A percentile compares a stretch with the other conserved stretches of the same genome.
These are phyloP conservation scores for Castanopsis chinensis DNA, from an alignment of 306 rosid genomes.

Conservation along the genomic window DNA sequence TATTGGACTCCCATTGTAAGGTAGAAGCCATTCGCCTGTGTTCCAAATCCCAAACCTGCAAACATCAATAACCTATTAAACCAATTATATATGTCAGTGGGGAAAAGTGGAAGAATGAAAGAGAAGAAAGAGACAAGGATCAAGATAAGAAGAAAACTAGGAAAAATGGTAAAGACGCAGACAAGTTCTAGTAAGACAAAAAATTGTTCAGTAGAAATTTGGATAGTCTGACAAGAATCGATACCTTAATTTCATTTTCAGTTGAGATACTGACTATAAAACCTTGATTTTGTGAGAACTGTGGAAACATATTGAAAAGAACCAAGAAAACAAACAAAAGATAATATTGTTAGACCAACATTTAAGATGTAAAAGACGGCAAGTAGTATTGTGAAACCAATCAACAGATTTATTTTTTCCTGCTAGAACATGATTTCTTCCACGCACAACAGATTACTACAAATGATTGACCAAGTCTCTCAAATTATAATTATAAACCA, in stretches of 20 bases:
- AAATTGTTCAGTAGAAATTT: conserved; percentile 13
- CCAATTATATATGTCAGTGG: conserved; percentile 19
- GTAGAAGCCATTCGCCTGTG: conserved; percentile 61
- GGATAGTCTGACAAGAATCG: neutral
- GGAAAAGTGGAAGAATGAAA: neutral
- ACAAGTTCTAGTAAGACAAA: conserved; percentile 8
- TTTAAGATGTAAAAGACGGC: neutral
- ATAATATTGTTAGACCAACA: neutral
- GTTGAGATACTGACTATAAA: conserved; percentile 71
- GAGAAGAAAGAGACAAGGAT: conserved; percentile 9
- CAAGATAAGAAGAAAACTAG: conserved; percentile 5
- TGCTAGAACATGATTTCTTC: too few species aligned
- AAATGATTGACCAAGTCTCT: too few species aligned
- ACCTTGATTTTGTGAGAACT: conserved; percentile 91
- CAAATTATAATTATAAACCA: too few species aligned
- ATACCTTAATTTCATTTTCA: conserved; percentile 83
- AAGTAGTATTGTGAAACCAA: neutral
- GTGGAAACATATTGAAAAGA: conserved; percentile 18
- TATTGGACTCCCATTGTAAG: conserved; percentile 79
- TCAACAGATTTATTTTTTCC: neutral
- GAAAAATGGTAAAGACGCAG: neutral
- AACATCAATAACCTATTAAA: conserved; percentile 45
- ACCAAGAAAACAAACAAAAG: neutral
- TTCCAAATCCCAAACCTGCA: conserved; percentile 95
- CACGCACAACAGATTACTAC: too few species aligned